Base-by-base conservation (phyloP, 2,329 filamentous ascomycete species). In the Aspergillus tamarii region DNA sequence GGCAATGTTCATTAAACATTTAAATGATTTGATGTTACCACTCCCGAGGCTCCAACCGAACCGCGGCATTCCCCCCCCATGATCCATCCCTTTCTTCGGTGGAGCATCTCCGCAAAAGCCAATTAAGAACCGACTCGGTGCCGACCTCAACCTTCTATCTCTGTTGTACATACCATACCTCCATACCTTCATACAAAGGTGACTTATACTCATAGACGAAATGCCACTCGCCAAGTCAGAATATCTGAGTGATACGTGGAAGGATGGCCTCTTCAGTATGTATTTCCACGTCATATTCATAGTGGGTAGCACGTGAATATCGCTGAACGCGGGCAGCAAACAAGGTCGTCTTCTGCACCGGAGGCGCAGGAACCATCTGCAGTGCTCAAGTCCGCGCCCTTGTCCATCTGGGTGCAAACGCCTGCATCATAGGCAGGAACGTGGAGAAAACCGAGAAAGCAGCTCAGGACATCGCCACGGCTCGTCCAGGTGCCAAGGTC, bases 321-420 rank as follows among this genome's bases (percentile, higher is more conserved):
- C 23, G 23, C 58, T 66, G 69, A 62, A 66, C 60, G 16, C 34
- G 11, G 32, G 10, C 72, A 96, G 92, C 90, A 67, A 89, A 90
- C 76, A 94, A 95, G 73, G 94, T 98, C 52, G 87, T 94, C 70
- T 97, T 98, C 80, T 96, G 96, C 74, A 99, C 95, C 4, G 95
- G 95, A 63, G 95, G 95, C 59, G 93, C 93, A 6, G 94, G 95
- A 61, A 90, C 91, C 30, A 98, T 99, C 74, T 97, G 95, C 83
- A 95, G 91, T 72, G 93, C 92, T 61, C 95, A 98, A 82, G 95
- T 96, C 36, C 88, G 93, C 68, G 95, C 95, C 4, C 84, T 99
- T 64, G 93, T 99, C 28, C 87, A 94, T 66, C 88, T 99, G 9
- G 95, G 95, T 59, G 94, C 93, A 52, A 90, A 98, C 72, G 95